Base-by-base conservation (phyloP, 2,329 filamentous ascomycete species). In the Macrophomina tecta region DNA sequence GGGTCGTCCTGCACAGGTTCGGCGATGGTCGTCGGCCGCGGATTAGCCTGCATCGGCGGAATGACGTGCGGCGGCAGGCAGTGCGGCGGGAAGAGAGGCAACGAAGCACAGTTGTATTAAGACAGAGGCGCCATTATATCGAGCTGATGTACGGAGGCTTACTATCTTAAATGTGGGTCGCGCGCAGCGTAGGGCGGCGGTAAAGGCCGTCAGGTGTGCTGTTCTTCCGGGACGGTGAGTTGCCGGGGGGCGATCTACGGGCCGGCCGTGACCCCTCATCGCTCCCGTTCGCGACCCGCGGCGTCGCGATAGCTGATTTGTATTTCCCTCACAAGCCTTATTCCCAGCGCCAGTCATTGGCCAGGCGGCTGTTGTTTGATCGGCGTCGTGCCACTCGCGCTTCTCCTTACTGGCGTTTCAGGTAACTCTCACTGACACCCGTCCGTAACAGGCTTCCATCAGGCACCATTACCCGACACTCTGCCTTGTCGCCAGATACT, bases 241-340 rank as follows among this genome's bases (percentile, higher is more conserved):
- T 58, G 55, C 55, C 55, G 55, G 38, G 55, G 52, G 52, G n/a
- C 52, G 52, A 55, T 55, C 52, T 14, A 9, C 49, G 32, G 34
- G 32, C n/a, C 36, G 38, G 52, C 52, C 38, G 11, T 45, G 8
- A 8, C 48, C 23, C 9, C 23, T 30, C 52, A n/a, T 4, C 18
- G 2, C 11, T 52, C 12, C 28, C 52, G 14, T 55, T 40, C 55
- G 55, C 55, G 16, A 58, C 55, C n/a, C 9, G 55, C 34, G 55
- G 36, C 28, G 55, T 58, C 55, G 55, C 55, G 40, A 23, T 38
- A 3, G 55, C 16, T 14, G 38, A 16, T 12, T 45, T 45, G 11
- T 14, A 45, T 45, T 45, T 51, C 8, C 23, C 23, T 23, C 23
- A 18, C 48, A 1, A 3, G 16, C 18, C 9, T 28, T 28, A 9